These are phyloP conservation scores for Nakazawaea peltata DNA, from an alignment of 805 yeast species.

Conservation along the genomic window DNA sequence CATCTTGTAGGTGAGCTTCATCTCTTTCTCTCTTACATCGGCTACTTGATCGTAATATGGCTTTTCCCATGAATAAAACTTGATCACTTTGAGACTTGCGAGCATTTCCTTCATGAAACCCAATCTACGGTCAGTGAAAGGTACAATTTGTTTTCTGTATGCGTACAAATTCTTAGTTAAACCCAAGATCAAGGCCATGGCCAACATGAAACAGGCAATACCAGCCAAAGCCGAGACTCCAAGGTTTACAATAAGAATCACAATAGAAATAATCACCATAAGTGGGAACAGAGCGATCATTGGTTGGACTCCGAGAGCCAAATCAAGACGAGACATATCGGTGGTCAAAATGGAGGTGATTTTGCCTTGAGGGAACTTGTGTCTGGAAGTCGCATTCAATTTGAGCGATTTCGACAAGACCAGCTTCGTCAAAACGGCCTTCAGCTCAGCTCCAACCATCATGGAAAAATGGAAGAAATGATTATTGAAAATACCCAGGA, in stretches of 20 bases:
- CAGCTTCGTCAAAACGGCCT: slow-evolving; percentile 31
- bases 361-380: slow-evolving; percentile 29
- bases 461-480: slow-evolving; percentile 34
- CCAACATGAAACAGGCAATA: slow-evolving; percentile 30
- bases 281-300: slow-evolving; percentile 32
- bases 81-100: slow-evolving; percentile 32
- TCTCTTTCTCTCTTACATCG: slow-evolving; percentile 29
- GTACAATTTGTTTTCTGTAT: slow-evolving; percentile 27
- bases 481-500: slow-evolving; percentile 17
- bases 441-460: slow-evolving; percentile 33
- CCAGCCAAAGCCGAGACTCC: slow-evolving; percentile 34
- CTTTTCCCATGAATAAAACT: slow-evolving; percentile 38
- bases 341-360: slow-evolving; percentile 34
- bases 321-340: slow-evolving; percentile 34
- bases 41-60: slow-evolving; percentile 30
- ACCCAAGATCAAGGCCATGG: slow-evolving; percentile 26
- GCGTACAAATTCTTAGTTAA: slow-evolving; percentile 27
- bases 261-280: slow-evolving; percentile 31
- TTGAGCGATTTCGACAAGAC: slow-evolving; percentile 30
- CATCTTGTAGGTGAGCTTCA: slow-evolving; percentile 31
- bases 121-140: slow-evolving; percentile 33
- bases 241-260: slow-evolving; percentile 25
- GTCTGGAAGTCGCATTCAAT: slow-evolving; percentile 25
- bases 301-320: slow-evolving; percentile 36
- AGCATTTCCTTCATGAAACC: slow-evolving; percentile 34